Conservation (phyloP, 305 asterid species). For the Fraxinus sp. region DNA sequence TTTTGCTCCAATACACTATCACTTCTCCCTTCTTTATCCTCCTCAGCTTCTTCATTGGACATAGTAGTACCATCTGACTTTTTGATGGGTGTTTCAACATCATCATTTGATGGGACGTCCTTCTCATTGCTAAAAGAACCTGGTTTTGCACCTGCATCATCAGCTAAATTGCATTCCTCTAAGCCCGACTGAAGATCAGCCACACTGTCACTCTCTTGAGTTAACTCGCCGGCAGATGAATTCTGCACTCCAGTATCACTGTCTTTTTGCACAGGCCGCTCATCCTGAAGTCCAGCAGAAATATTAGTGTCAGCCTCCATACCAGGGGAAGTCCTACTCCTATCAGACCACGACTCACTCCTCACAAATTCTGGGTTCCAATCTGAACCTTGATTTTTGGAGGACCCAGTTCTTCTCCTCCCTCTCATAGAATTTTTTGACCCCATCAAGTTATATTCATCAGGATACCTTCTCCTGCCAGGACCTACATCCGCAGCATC, state of each 20-base stretch:
- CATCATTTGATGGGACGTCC: constrained; percentile 32
- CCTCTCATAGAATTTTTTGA: constrained; percentile 48
- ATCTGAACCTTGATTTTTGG: constrained; percentile 52
- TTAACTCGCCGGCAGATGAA: constrained; percentile 43
- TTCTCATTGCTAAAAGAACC: constrained; percentile 32
- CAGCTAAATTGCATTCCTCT: constrained; percentile 38
- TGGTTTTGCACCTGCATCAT: constrained; percentile 43
- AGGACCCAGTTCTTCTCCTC: constrained; percentile 57
- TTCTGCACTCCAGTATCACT: constrained; percentile 36
- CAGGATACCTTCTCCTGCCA: constrained; percentile 51
- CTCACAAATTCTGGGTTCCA: constrained; percentile 52
- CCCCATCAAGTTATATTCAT: constrained; percentile 47
- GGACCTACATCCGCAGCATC: constrained; percentile 44
- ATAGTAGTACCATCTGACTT: constrained; percentile 35
- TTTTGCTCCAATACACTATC: constrained; percentile 33
- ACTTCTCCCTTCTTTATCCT: constrained; percentile 28
- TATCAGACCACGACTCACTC: constrained; percentile 59
- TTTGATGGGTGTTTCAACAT: constrained; percentile 33
- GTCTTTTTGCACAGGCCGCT: constrained; percentile 40
- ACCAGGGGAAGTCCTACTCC: constrained; percentile 40
- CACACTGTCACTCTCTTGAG: constrained; percentile 35
- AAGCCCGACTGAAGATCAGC: constrained; percentile 35
- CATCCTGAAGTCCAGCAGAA: constrained; percentile 38
- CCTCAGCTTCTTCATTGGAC: constrained; percentile 28
- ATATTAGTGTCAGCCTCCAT: constrained; percentile 45